Conservation (phyloP, 2,329 filamentous ascomycete genomes). For the Mycogone perniciosa region DNA sequence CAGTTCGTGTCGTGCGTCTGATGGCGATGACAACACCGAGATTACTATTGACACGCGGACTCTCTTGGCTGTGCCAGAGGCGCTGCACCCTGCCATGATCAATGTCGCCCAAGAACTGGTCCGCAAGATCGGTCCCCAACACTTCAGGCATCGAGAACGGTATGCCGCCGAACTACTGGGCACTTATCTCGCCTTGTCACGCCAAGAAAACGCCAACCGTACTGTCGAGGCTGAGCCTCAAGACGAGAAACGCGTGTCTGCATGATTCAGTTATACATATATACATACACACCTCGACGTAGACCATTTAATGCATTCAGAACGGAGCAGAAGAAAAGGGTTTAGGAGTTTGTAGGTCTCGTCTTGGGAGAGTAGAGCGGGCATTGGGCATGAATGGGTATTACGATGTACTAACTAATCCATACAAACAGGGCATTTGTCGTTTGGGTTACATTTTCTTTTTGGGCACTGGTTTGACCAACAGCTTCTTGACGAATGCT, state of each 20-base stretch:
- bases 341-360: too few relatives aligned
- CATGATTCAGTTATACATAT: too few relatives aligned
- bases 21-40: not conserved
- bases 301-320: too few relatives aligned
- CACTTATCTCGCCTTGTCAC: constrained; percentile 14
- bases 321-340: too few relatives aligned
- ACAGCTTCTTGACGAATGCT: too few relatives aligned
- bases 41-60: constrained; percentile 11
- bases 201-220: not conserved
- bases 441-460: too few relatives aligned
- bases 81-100: constrained; percentile 12
- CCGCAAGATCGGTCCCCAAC: constrained; percentile 7
- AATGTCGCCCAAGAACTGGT: constrained; percentile 13
- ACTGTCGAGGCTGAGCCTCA: not conserved
- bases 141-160: constrained; percentile 18
- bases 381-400: too few relatives aligned
- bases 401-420: too few relatives aligned
- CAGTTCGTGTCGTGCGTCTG: not conserved
- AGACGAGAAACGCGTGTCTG: not conserved
- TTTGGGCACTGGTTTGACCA: too few relatives aligned
- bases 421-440: too few relatives aligned
- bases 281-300: too few relatives aligned
- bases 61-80: constrained; percentile 13
- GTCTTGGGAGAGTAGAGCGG: too few relatives aligned
- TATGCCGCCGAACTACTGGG: constrained; percentile 19